A percentile compares a stretch with the other conserved stretches of the same genome.
These are phyloP conservation scores for Penicillium lagena DNA, from an alignment of 495 filamentous ascomycete species.

Conservation along the genomic window DNA sequence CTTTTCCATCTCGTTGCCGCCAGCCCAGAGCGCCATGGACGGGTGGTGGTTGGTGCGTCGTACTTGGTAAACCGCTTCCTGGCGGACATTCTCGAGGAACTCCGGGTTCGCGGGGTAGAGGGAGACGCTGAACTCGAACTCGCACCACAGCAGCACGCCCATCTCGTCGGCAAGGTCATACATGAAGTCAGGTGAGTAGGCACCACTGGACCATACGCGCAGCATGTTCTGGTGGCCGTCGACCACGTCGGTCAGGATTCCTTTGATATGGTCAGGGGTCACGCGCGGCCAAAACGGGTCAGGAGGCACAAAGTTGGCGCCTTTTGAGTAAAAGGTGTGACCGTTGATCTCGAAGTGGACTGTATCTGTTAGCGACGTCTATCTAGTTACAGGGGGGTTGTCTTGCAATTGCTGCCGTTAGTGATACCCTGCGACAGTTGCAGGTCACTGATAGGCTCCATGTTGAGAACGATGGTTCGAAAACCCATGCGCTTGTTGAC, in stretches of 20 bases:
- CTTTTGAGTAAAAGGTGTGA: constrained; percentile 61
- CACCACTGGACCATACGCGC: constrained; percentile 60
- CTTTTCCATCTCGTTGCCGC: constrained; percentile 60
- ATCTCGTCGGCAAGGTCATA: constrained; percentile 62
- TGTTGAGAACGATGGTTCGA: constrained; percentile 60
- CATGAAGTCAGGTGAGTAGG: constrained; percentile 61
- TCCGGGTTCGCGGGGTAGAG: constrained; percentile 51
- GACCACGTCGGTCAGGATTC: constrained; percentile 49
- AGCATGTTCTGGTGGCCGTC: constrained; percentile 66
- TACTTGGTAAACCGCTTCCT: constrained; percentile 57
- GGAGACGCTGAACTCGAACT: constrained; percentile 61
- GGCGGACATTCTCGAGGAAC: constrained; percentile 54
- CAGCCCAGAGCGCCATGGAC: constrained; percentile 63
- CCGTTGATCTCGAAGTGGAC: constrained; percentile 62
- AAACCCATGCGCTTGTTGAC: constrained; percentile 60
- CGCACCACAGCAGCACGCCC: constrained; percentile 62
- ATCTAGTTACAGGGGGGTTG: too few species aligned
- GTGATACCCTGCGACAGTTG: constrained; percentile 52
- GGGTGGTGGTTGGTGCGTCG: constrained; percentile 61
- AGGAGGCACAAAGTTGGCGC: constrained; percentile 60
- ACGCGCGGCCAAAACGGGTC: constrained; percentile 63
- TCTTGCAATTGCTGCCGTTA: constrained; percentile 52
- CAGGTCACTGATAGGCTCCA: constrained; percentile 49
- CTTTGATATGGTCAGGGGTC: constrained; percentile 44
- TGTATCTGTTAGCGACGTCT: too few species aligned